Evolutionary conservation across 108 stramenopile genomes (phyloP), one percentile per base, ranked within the genome.

Genomic region (Nitzschia sp.): DNA sequence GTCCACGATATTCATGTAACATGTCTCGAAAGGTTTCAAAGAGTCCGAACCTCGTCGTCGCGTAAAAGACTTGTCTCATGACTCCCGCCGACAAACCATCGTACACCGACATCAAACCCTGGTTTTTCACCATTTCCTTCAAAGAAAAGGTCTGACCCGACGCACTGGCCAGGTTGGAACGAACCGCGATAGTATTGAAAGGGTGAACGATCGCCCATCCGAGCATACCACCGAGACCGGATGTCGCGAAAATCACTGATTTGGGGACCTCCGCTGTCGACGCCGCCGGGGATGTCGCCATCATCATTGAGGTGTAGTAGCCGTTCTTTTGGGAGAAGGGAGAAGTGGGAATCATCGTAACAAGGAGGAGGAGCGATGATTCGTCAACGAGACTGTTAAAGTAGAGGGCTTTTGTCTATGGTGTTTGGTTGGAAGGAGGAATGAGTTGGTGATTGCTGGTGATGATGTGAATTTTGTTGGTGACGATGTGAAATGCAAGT

Each of bases 171-270:
- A 97, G 80, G 71, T 85, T 93, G 77, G 81, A 80, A 57, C 94
- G 89, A 47, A 97, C 93, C 57, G 85, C 91, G 26, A 86, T 41
- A 5, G 96, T 95, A 70, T 94, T 97, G 63, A 85, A 85, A 41
- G 96, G 96, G 78, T 97, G 96, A 48, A 97, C 87, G 32, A 92
- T 65, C 19, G 55, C 61, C 96, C 96, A 97, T 25, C 94, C 96
- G 8, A 93, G 48, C 62, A 84, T 72, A 53, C 96, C 96, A 35
- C 96, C 96, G 5, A 97, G 27, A 26, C 94, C 94, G 22, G 93
- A 87, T 16, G 93, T 92, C 6, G 79, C 91, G 74, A 97, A 97
- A 19, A 92, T 75, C 1, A 94, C 80, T 2, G 76, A 35, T 64
- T 88, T 80, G 15, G 86, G 58, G 17, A 92, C 45, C 3, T 68